Evolutionary conservation across 768 basidiomycete species (phyloP).

Genomic region (Bullera alba): DNA sequence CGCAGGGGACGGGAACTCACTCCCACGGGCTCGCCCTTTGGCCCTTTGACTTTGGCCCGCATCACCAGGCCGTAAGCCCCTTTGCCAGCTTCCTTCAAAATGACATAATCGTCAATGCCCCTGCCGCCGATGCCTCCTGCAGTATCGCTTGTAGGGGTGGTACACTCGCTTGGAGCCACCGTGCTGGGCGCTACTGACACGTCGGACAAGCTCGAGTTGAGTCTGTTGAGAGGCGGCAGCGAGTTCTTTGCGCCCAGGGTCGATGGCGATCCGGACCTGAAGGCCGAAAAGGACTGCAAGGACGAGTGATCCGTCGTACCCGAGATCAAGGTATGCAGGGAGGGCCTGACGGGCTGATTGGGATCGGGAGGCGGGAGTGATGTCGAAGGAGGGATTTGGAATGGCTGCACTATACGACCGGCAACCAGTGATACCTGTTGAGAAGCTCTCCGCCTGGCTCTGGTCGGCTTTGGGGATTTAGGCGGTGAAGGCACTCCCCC

Average conservation of each 20-base stretch:
- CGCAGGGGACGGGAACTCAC: slow-evolving; percentile 52
- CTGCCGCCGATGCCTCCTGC: slow-evolving; percentile 54
- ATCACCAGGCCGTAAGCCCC: slow-evolving; percentile 96
- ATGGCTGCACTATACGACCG: slow-evolving; percentile 41
- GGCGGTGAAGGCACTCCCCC: slow-evolving; percentile 15
- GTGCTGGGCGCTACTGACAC: slow-evolving; percentile 46
- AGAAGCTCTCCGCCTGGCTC: slow-evolving; percentile 18
- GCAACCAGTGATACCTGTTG: slow-evolving; percentile 38
- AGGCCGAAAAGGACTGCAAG: slow-evolving; percentile 42
- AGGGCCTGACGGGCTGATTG: background rate
- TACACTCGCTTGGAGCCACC: slow-evolving; percentile 41
- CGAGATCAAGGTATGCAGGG: slow-evolving; percentile 3
- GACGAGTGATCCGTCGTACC: slow-evolving; percentile 25
- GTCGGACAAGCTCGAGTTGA: slow-evolving; percentile 38
- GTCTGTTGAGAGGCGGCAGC: slow-evolving; percentile 17
- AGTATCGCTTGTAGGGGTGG: slow-evolving; percentile 40
- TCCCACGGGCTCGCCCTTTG: slow-evolving; percentile 66
- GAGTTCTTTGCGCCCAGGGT: slow-evolving; percentile 4
- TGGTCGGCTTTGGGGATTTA: slow-evolving; percentile 21
- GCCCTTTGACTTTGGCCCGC: slow-evolving; percentile 67
- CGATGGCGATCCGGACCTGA: slow-evolving; percentile 22
- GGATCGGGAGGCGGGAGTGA: slow-evolving; percentile 28
- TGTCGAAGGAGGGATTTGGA: slow-evolving; percentile 35
- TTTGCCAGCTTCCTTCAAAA: slow-evolving; percentile 80
- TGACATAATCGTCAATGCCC: slow-evolving; percentile 76